phyloP scores from a whole-genome alignment of 2,329 filamentous ascomycete genomes.

The Cryphonectria carpinicola region DNA sequence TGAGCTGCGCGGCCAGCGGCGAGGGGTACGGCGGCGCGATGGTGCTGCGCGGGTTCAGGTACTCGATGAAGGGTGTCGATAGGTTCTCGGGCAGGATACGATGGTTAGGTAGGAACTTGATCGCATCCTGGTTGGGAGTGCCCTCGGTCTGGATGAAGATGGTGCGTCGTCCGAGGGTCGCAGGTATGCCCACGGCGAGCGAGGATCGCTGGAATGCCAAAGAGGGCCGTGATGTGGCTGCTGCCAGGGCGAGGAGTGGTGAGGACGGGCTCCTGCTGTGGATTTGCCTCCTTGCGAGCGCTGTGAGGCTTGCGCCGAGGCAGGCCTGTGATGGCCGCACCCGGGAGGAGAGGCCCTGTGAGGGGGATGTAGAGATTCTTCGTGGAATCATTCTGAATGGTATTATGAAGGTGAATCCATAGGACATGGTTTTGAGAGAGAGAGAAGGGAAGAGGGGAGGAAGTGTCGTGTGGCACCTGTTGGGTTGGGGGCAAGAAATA shows the following conservation, averaged over 20 bases:
- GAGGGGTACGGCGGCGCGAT: slow-evolving; percentile 88
- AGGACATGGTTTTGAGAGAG: background rate
- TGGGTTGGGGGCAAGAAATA: background rate
- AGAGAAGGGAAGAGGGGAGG: background rate
- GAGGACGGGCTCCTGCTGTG: slow-evolving; percentile 31
- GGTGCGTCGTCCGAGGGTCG: slow-evolving; percentile 58
- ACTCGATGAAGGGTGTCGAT: slow-evolving; percentile 82
- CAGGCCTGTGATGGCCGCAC: slow-evolving; percentile 27
- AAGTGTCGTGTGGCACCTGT: background rate
- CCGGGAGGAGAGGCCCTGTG: slow-evolving; percentile 26
- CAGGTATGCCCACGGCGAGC: slow-evolving; percentile 27
- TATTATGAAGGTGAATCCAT: background rate
- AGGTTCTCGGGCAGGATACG: slow-evolving; percentile 77
- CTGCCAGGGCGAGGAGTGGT: slow-evolving; percentile 33
- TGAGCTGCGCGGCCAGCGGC: slow-evolving; percentile 83
- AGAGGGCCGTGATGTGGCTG: slow-evolving; percentile 35
- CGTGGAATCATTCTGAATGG: slow-evolving; percentile 16
- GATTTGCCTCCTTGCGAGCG: slow-evolving; percentile 37
- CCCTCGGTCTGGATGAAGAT: slow-evolving; percentile 98
- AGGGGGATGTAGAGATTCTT: slow-evolving; percentile 18
- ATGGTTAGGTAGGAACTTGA: slow-evolving; percentile 95
- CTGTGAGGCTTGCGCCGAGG: slow-evolving; percentile 29
- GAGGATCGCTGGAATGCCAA: slow-evolving; percentile 28
- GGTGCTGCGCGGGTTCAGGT: slow-evolving; percentile 84
- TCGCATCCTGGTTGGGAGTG: slow-evolving; percentile 91